A percentile compares a stretch with the other conserved stretches of the same genome.
Evolutionary conservation across 139 green algal genomes (phyloP).

Genomic region (Micractinium conductrix): DNA sequence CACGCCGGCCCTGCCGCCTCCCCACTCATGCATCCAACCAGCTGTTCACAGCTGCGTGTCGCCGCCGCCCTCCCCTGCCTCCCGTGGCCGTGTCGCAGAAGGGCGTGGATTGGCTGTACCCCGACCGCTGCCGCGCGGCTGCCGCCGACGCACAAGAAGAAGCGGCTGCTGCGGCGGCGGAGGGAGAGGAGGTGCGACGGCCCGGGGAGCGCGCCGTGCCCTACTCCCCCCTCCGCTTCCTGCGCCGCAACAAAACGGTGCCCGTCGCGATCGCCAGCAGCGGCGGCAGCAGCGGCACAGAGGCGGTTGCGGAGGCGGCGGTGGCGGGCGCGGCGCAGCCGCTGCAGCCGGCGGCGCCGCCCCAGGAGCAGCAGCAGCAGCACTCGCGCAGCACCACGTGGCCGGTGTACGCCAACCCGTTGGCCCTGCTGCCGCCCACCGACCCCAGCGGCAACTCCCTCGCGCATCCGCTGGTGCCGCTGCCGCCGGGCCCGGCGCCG

Average conservation of each 20-base stretch:
- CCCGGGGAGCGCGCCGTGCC: too few species aligned
- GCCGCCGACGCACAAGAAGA: neutral
- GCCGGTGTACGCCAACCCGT: neutral
- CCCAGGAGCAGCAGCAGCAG: neutral
- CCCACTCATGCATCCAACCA: too few species aligned
- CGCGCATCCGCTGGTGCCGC: neutral
- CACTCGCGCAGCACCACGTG: neutral
- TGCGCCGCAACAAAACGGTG: constrained; percentile 33
- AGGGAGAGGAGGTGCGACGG: neutral
- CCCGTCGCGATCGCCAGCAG: neutral
- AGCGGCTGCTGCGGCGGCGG: neutral
- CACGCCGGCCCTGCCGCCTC: neutral
- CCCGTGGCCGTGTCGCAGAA: constrained; percentile 13
- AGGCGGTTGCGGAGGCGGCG: neutral
- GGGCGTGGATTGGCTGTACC: constrained; percentile 32
- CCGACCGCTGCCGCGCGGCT: neutral
- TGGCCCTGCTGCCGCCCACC: neutral
- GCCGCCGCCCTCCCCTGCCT: neutral
- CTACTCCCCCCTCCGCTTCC: constrained; percentile 28
- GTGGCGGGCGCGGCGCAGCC: neutral
- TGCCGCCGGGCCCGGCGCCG: neutral
- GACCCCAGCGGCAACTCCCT: neutral
- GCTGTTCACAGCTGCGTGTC: neutral
- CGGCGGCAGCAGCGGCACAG: neutral
- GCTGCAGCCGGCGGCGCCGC: neutral